Base-by-base conservation (phyloP, 441 rosid genomes). In the Adansonia grandidieri region DNA sequence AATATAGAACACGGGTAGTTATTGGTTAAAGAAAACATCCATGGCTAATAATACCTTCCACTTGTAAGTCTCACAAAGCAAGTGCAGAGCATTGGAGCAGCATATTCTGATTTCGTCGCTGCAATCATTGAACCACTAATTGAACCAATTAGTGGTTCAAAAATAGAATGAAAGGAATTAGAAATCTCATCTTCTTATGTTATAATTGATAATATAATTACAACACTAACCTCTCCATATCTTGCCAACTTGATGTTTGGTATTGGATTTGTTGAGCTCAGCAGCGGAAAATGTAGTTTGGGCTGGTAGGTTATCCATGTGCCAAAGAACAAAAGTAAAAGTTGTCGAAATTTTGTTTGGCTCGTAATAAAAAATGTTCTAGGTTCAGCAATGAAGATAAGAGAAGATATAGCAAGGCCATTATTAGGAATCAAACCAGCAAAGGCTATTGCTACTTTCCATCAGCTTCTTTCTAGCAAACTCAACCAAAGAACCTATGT, bases 101-200 rank as follows among this genome's bases (percentile, higher is more conserved):
- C 92, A 86, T 11, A 17, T 37, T 83, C 86, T 83, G 48, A 92
- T 82, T 0, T 91, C 91, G 3, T 84, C 86, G 0, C 86, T 84
- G 90, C 92, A 84, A 76, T 92, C 92, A 65, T 88, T 76, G 78
- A 92, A 92, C 97, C 97, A 92, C 97, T 92, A 81, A 79, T 83
- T 48, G 79, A 40, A 2, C 63, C 80, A 82, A 83, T 80, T 74
- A 77, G 85, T 77, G 88, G 85, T 83, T 81, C 37, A 2, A 65
- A 9, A 74, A 71, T 8, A 68, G 42, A 42, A 51, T 15, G 6
- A 28, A 20, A 54, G 37, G 72, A 8, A 71, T 83, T 28, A 85
- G 71, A 50, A 61, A 61, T 57, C 7, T 54, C 40, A 58, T 64
- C 10, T 13, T 60, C 5, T 67, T 19, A 14, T 58, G 8, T 32